Percentiles rank a stretch among this genome's conserved stretches.
These are phyloP conservation scores for Candida saitoana DNA, from an alignment of 805 yeast species.

Conservation along the genomic window DNA sequence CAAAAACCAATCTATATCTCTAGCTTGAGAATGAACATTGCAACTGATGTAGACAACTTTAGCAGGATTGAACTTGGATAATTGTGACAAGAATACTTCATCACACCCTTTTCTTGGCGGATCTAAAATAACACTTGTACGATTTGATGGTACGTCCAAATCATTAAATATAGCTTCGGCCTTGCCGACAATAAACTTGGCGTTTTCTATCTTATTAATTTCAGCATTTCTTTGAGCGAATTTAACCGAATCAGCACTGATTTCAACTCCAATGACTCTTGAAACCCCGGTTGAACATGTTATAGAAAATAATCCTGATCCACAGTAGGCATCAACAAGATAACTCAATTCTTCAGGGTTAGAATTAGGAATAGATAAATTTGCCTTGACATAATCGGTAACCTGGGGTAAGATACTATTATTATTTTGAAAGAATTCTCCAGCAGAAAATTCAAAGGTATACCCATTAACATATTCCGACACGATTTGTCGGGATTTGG, in stretches of 20 bases:
- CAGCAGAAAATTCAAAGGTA: slow-evolving; percentile 85
- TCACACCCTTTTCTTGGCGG: slow-evolving; percentile 99
- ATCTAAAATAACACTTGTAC: slow-evolving; percentile 88
- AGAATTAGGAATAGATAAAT: slow-evolving; percentile 44
- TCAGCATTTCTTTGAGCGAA: slow-evolving; percentile 83
- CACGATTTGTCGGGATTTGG: slow-evolving; percentile 73
- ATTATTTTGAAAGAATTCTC: slow-evolving; percentile 95
- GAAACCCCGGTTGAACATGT: slow-evolving; percentile 81
- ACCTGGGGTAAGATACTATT: slow-evolving; percentile 84
- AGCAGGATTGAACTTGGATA: slow-evolving; percentile 78
- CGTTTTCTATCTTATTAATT: slow-evolving; percentile 69
- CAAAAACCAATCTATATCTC: slow-evolving; percentile 83
- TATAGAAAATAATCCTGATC: slow-evolving; percentile 89
- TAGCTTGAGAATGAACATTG: slow-evolving; percentile 95
- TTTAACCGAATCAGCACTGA: slow-evolving; percentile 83
- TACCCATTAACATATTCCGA: slow-evolving; percentile 71
- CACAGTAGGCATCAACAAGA: slow-evolving; percentile 93
- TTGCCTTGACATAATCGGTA: slow-evolving; percentile 73
- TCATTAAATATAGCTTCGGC: slow-evolving; percentile 85
- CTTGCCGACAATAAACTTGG: slow-evolving; percentile 83
- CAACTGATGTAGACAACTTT: slow-evolving; percentile 93
- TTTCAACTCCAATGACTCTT: slow-evolving; percentile 88
- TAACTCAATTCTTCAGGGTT: slow-evolving; percentile 42
- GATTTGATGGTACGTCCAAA: slow-evolving; percentile 67
- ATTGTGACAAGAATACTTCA: slow-evolving; percentile 77